Evolutionary conservation across 768 basidiomycete species (phyloP).

Genomic region (Kockovaella imperatae): DNA sequence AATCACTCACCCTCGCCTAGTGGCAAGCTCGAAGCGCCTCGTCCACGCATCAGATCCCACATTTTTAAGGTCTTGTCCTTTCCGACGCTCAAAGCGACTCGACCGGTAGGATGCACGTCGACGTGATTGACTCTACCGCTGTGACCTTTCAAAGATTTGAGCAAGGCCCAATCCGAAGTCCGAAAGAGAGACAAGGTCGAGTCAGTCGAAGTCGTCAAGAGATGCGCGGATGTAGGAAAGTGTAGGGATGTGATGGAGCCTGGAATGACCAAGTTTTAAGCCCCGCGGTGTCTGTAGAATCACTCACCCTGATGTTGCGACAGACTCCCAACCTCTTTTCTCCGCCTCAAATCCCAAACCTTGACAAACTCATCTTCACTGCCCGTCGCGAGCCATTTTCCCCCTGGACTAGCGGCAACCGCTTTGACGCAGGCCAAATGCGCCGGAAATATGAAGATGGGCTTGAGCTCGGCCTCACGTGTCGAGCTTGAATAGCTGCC

Average conservation of each 20-base stretch:
- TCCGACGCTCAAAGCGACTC: constrained; percentile 84
- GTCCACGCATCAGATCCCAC: constrained; percentile 98
- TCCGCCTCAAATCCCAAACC: constrained; percentile 85
- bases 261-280: constrained; percentile 38
- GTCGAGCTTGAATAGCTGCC: constrained; percentile 49
- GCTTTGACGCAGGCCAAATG: constrained; percentile 89
- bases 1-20: constrained; percentile 65
- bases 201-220: constrained; percentile 87
- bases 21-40: constrained; percentile 79
- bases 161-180: constrained; percentile 85
- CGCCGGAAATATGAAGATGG: constrained; percentile 93
- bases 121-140: constrained; percentile 84
- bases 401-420: constrained; percentile 81
- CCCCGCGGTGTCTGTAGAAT: background rate
- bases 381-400: constrained; percentile 93
- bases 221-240: constrained; percentile 81
- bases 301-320: constrained; percentile 84
- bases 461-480: constrained; percentile 47
- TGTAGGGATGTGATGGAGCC: constrained; percentile 83
- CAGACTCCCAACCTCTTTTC: constrained; percentile 88
- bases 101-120: constrained; percentile 85
- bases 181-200: constrained; percentile 83
- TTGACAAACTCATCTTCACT: constrained; percentile 95
- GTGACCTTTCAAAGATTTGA: constrained; percentile 83
- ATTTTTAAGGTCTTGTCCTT: constrained; percentile 81